These are phyloP conservation scores for Fagopyrum homotropicum DNA, from an alignment of 148 eudicot genomes.

Conservation along the genomic window DNA sequence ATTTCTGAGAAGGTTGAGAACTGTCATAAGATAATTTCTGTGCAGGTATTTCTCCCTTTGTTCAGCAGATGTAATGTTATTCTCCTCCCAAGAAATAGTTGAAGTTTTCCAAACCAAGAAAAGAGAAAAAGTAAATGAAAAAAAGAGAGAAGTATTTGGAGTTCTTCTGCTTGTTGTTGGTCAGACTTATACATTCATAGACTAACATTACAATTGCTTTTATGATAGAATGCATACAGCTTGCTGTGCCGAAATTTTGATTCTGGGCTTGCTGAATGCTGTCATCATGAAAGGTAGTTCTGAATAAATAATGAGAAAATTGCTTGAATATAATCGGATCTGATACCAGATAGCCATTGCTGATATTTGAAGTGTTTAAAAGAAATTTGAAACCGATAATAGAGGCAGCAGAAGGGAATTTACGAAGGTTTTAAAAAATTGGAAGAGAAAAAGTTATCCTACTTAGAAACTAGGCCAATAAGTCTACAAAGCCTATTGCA, in stretches of 20 bases:
- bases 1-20: constrained; percentile 28
- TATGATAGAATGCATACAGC: constrained; percentile 57
- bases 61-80: background rate
- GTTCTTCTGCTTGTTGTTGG: background rate
- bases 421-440: background rate
- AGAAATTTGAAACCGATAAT: background rate
- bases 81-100: background rate
- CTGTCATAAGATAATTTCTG: constrained; percentile 49
- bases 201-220: background rate
- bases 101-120: background rate
- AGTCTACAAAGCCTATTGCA: background rate
- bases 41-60: constrained; percentile 50
- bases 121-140: background rate
- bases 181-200: background rate
- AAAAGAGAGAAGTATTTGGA: background rate
- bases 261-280: constrained; percentile 77
- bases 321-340: background rate
- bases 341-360: background rate
- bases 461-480: background rate
- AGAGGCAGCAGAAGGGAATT: background rate
- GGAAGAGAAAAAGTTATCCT: background rate
- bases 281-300: constrained; percentile 65
- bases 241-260: constrained; percentile 88
- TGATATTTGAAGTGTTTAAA: background rate
- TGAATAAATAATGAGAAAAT: background rate